phyloP scores from a whole-genome alignment of 1,284 basidiomycete species.

The Naganishia albida region DNA sequence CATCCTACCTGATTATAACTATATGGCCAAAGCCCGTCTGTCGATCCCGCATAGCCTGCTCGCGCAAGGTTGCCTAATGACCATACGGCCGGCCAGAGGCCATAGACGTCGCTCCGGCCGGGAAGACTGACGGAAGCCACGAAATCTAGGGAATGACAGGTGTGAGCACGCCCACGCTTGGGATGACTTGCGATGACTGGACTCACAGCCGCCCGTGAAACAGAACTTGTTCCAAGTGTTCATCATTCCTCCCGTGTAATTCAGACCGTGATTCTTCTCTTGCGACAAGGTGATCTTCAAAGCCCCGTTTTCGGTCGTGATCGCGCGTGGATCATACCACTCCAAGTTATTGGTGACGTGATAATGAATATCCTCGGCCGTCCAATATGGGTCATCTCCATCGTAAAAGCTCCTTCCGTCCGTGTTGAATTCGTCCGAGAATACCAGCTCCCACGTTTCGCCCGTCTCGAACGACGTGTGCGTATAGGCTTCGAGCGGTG shows the following conservation, averaged over 20 bases:
- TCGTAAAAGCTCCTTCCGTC: conserved; percentile 65
- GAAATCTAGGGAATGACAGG: conserved; percentile 10
- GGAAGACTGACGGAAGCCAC: conserved; percentile 64
- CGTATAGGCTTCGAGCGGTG: conserved; percentile 60
- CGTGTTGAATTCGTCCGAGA: conserved; percentile 87
- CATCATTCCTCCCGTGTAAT: conserved; percentile 71
- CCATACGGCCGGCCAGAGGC: conserved; percentile 64
- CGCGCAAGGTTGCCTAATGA: conserved; percentile 50
- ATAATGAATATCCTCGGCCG: conserved; percentile 58
- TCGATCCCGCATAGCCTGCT: conserved; percentile 55
- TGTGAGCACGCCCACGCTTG: neutral
- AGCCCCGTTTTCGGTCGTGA: conserved; percentile 63
- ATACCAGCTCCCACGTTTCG: conserved; percentile 74
- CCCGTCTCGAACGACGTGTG: conserved; percentile 67
- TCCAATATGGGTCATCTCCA: conserved; percentile 62
- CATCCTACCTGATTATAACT: conserved; percentile 49
- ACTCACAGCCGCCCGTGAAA: conserved; percentile 69
- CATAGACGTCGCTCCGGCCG: conserved; percentile 68
- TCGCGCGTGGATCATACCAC: conserved; percentile 67
- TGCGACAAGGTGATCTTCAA: conserved; percentile 68
- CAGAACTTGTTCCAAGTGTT: conserved; percentile 84
- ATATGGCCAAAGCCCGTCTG: conserved; percentile 60
- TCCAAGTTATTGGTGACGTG: conserved; percentile 80
- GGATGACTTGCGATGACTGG: conserved; percentile 56
- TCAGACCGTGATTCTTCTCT: conserved; percentile 66